phyloP scores from a whole-genome alignment of 441 rosid species.

The Adansonia grandidieri region DNA sequence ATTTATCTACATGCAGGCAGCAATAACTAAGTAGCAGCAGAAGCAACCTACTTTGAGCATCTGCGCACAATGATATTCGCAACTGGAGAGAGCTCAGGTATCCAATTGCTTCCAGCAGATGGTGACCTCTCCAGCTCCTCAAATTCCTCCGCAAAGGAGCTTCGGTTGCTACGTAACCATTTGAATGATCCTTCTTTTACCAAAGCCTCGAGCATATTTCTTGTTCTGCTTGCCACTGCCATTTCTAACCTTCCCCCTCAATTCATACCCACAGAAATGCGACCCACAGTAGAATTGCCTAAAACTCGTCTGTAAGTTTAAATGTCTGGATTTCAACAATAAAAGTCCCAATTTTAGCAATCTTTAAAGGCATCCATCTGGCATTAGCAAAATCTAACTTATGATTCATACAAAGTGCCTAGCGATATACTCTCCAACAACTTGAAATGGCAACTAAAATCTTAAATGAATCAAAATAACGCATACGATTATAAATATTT shows the following conservation, averaged over 20 bases:
- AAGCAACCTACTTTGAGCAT: slow-evolving; percentile 78
- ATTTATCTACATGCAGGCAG: neutral
- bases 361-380: neutral
- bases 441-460: neutral
- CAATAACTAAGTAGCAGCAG: neutral
- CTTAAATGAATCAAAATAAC: neutral
- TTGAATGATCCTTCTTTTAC: slow-evolving; percentile 82
- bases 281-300: neutral
- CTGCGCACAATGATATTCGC: slow-evolving; percentile 83
- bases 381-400: neutral
- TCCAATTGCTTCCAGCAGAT: slow-evolving; percentile 66
- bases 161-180: slow-evolving; percentile 76
- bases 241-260: slow-evolving; percentile 34
- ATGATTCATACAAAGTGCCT: slow-evolving; percentile 16
- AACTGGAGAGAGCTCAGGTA: slow-evolving; percentile 78
- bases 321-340: slow-evolving; percentile 10
- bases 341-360: slow-evolving; percentile 5
- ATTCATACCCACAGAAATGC: slow-evolving; percentile 11
- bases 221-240: slow-evolving; percentile 74
- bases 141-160: slow-evolving; percentile 67
- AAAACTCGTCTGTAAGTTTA: neutral
- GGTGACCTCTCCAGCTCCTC: slow-evolving; percentile 86
- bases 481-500: neutral
- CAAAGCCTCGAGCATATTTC: slow-evolving; percentile 74
- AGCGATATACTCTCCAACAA: neutral